phyloP scores from a whole-genome alignment of 257 asterid genomes.

The Ligustrum vulgare region DNA sequence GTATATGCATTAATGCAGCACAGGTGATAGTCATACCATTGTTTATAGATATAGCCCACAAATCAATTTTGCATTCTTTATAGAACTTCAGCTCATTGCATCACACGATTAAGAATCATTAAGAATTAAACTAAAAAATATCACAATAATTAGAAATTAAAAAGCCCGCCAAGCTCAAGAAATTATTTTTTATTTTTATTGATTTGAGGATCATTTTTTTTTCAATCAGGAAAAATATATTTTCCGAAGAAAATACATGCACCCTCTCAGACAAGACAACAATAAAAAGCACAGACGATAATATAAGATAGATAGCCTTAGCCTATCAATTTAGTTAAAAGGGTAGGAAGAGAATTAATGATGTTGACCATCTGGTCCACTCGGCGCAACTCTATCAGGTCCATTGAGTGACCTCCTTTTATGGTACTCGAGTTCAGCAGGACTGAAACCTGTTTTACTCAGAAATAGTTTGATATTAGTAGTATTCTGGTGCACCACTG shows the following conservation, averaged over 20 bases:
- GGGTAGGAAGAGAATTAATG: constrained; percentile 26
- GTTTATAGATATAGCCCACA: too few species aligned
- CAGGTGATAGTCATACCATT: too few species aligned
- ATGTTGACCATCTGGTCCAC: constrained; percentile 54
- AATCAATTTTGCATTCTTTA: too few species aligned
- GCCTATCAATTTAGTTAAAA: not conserved
- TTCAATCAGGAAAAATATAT: not conserved
- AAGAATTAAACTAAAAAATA: too few species aligned
- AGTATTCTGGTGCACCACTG: not conserved
- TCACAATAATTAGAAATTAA: too few species aligned
- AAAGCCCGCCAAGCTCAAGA: too few species aligned
- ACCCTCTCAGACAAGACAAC: not conserved
- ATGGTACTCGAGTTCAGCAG: constrained; percentile 24
- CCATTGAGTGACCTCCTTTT: constrained; percentile 32
- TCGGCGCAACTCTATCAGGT: constrained; percentile 33
- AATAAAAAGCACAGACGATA: not conserved
- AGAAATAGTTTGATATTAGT: constrained; percentile 22
- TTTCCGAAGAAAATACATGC: not conserved
- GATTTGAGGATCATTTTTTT: not conserved
- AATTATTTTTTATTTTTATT: too few species aligned
- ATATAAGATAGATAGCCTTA: too few species aligned
- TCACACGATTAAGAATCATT: too few species aligned
- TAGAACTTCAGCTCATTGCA: too few species aligned
- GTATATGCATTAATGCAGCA: too few species aligned
- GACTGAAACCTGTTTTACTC: constrained; percentile 34